A percentile compares a stretch with the other conserved stretches of the same genome.
phyloP scores from a whole-genome alignment of 768 basidiomycete genomes.

The Xanthoconium stramineum region DNA sequence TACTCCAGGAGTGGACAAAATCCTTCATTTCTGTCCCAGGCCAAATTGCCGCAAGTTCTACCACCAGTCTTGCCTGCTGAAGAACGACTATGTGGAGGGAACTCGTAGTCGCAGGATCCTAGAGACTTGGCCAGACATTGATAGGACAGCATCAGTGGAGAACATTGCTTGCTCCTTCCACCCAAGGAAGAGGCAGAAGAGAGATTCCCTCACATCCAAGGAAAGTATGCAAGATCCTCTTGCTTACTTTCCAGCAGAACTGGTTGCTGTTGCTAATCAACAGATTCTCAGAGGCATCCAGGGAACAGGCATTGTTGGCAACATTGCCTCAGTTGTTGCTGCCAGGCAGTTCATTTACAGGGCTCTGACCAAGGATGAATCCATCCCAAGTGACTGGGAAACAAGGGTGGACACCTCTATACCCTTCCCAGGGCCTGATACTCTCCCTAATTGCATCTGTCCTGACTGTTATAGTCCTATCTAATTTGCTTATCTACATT shows the following conservation, averaged over 20 bases:
- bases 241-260: slow-evolving; percentile 31
- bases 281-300: slow-evolving; percentile 49
- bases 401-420: slow-evolving; percentile 21
- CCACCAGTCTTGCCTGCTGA: slow-evolving; percentile 46
- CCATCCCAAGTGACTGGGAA: slow-evolving; percentile 43
- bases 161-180: background rate
- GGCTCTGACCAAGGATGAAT: slow-evolving; percentile 25
- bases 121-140: slow-evolving; percentile 36
- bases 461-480: slow-evolving; percentile 45
- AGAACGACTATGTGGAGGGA: slow-evolving; percentile 23
- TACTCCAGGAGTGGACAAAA: slow-evolving; percentile 35
- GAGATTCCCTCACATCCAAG: background rate
- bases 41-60: slow-evolving; percentile 45
- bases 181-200: slow-evolving; percentile 18
- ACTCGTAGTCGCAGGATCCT: slow-evolving; percentile 29
- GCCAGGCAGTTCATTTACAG: slow-evolving; percentile 49
- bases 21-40: slow-evolving; percentile 59
- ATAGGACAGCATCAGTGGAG: slow-evolving; percentile 13
- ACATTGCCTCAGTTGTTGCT: slow-evolving; percentile 42
- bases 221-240: background rate
- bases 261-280: slow-evolving; percentile 47
- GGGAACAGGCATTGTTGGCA: slow-evolving; percentile 48
- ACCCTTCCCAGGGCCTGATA: slow-evolving; percentile 19
- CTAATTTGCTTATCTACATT: slow-evolving; percentile 17
- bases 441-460: slow-evolving; percentile 35